A percentile compares a stretch with the other conserved stretches of the same genome.
Evolutionary conservation across 306 rosid genomes (phyloP).

Genomic region (Luffa aegyptiaca): DNA sequence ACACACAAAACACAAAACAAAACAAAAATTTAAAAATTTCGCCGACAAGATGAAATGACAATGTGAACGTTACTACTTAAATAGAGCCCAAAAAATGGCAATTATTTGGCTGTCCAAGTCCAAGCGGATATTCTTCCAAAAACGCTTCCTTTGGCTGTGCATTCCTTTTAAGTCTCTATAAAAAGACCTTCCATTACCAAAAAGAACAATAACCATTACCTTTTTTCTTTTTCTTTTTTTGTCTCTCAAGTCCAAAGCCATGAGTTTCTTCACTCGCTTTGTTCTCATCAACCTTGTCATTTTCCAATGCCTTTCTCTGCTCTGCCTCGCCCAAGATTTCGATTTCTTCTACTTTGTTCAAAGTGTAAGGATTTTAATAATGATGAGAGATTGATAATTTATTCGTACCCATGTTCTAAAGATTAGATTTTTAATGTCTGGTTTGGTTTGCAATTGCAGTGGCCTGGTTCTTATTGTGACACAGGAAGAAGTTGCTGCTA

Average conservation of each 20-base stretch:
- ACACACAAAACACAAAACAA: background rate
- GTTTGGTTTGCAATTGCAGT: slow-evolving; percentile 42
- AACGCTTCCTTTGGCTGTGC: background rate
- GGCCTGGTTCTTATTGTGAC: slow-evolving; percentile 93
- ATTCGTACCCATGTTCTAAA: background rate
- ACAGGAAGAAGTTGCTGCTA: slow-evolving; percentile 57
- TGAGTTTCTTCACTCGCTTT: background rate
- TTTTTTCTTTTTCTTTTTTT: background rate
- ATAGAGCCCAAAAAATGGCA: background rate
- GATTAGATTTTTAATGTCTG: background rate
- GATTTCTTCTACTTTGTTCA: slow-evolving; percentile 76
- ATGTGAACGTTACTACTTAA: background rate
- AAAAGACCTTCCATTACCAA: background rate
- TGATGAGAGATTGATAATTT: too few relatives aligned
- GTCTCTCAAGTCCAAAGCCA: background rate
- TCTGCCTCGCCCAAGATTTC: slow-evolving; percentile 32
- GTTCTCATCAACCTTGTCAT: slow-evolving; percentile 19
- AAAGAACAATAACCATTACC: background rate
- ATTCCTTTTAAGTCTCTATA: background rate
- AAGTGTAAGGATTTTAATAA: slow-evolving; percentile 18
- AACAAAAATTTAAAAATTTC: background rate
- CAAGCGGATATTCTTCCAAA: background rate
- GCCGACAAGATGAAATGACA: background rate
- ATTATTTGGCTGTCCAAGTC: background rate
- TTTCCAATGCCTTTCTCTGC: slow-evolving; percentile 28